Percentiles rank a stretch among this genome's conserved stretches.
These are phyloP conservation scores for Cladophialophora bantiana DNA, from an alignment of 2,329 filamentous ascomycete species.

Conservation along the genomic window DNA sequence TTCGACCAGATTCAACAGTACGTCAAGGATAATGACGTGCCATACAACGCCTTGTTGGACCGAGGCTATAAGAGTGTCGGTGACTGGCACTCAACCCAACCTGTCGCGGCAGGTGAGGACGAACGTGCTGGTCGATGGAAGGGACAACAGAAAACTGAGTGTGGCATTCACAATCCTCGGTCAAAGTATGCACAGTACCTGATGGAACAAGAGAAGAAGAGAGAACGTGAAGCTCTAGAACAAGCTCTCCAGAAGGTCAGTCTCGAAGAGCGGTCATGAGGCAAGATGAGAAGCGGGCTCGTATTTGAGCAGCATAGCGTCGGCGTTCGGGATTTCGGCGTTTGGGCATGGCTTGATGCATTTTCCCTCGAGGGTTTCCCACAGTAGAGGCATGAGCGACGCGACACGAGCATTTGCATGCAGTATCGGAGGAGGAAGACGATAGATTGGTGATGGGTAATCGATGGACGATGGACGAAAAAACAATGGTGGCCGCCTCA, in stretches of 20 bases:
- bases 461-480: neutral
- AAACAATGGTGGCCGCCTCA: neutral
- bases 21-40: conserved; percentile 83
- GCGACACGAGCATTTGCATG: conserved; percentile 29
- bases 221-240: conserved; percentile 63
- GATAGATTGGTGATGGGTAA: conserved; percentile 18
- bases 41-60: conserved; percentile 91
- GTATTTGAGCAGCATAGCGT: conserved; percentile 37
- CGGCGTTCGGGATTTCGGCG: conserved; percentile 36
- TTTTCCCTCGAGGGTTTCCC: conserved; percentile 17
- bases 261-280: conserved; percentile 21
- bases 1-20: conserved; percentile 91
- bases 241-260: conserved; percentile 48
- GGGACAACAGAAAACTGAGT: conserved; percentile 94
- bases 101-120: conserved; percentile 89
- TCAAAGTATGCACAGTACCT: conserved; percentile 90
- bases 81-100: conserved; percentile 96
- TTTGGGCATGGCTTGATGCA: conserved; percentile 29
- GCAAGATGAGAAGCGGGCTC: neutral
- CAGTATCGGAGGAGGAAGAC: conserved; percentile 17
- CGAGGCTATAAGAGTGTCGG: conserved; percentile 97
- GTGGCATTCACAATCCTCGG: conserved; percentile 97
- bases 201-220: conserved; percentile 73
- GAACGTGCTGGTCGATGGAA: conserved; percentile 98
- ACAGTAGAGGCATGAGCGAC: conserved; percentile 20